These are phyloP conservation scores for Lentinus brumalis DNA, from an alignment of 768 basidiomycete species.

Conservation along the genomic window DNA sequence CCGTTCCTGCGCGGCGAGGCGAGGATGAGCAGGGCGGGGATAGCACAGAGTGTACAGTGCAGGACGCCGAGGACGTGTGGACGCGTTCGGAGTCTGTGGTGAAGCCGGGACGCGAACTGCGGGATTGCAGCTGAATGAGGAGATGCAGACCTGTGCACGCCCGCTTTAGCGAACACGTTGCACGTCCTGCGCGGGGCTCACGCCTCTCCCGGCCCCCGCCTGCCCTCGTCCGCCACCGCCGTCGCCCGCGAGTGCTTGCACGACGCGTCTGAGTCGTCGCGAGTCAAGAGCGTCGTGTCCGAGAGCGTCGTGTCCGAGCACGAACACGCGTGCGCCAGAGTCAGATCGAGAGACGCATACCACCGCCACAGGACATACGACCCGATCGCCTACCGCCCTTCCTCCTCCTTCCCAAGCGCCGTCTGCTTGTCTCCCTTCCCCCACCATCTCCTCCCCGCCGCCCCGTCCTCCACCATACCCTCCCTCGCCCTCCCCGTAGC, in stretches of 20 bases:
- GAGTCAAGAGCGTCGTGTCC: background rate
- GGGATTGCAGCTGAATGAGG: background rate
- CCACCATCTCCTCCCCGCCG: conserved; percentile 23
- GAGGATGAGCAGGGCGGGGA: too few species aligned
- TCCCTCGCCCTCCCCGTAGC: conserved; percentile 31
- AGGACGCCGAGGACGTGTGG: too few species aligned
- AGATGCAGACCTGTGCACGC: background rate
- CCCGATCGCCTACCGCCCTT: conserved; percentile 18
- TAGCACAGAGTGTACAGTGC: too few species aligned
- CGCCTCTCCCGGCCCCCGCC: conserved; percentile 1
- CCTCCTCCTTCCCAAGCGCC: conserved; percentile 22
- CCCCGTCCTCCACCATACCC: conserved; percentile 27
- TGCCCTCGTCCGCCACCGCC: background rate
- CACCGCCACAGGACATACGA: conserved; percentile 16
- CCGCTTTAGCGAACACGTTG: conserved; percentile 17
- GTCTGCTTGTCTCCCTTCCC: conserved; percentile 26
- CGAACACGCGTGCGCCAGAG: background rate
- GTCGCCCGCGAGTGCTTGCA: too few species aligned
- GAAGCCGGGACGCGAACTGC: too few species aligned
- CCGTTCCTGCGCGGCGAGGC: background rate
- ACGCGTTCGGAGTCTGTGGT: too few species aligned
- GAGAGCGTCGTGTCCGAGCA: background rate
- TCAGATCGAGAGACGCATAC: conserved; percentile 3
- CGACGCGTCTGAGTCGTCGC: background rate
- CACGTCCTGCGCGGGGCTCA: conserved; percentile 14